phyloP scores from a whole-genome alignment of 176 grass and related monocot species.

The Carex cristatella region DNA sequence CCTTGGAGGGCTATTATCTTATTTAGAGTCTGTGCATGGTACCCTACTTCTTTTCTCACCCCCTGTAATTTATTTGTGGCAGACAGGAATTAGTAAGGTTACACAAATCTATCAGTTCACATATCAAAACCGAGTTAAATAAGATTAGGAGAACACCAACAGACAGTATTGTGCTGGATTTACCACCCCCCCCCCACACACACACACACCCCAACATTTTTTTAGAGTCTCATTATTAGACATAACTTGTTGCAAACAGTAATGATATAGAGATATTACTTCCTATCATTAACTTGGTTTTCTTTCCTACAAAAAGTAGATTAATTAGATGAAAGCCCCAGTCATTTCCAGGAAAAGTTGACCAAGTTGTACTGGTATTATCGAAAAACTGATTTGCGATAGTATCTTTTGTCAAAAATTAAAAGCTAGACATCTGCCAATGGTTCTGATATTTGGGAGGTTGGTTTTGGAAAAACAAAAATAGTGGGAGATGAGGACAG shows the following conservation, averaged over 20 bases:
- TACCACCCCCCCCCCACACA: too few species aligned
- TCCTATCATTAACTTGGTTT: neutral
- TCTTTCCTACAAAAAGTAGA: neutral
- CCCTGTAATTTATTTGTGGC: conserved; percentile 33
- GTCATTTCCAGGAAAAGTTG: neutral
- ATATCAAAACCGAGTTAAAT: neutral
- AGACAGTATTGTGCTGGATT: neutral
- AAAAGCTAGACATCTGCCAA: neutral
- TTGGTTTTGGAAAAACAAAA: neutral
- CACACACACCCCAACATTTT: neutral
- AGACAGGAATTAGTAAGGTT: neutral
- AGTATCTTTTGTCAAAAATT: neutral
- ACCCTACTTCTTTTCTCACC: conserved; percentile 86
- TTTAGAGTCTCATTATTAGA: neutral
- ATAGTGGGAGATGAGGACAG: neutral
- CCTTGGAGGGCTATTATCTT: conserved; percentile 28
- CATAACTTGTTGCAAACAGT: neutral
- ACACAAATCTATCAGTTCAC: neutral
- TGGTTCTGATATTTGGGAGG: neutral
- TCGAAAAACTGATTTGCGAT: neutral
- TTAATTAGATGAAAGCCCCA: neutral
- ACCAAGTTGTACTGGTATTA: neutral
- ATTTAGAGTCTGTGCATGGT: conserved; percentile 69
- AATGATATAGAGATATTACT: neutral
- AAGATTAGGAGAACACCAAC: neutral